A percentile compares a stretch with the other conserved stretches of the same genome.
phyloP scores from a whole-genome alignment of 2,329 filamentous ascomycete species.

The Fusarium praegraminearum region DNA sequence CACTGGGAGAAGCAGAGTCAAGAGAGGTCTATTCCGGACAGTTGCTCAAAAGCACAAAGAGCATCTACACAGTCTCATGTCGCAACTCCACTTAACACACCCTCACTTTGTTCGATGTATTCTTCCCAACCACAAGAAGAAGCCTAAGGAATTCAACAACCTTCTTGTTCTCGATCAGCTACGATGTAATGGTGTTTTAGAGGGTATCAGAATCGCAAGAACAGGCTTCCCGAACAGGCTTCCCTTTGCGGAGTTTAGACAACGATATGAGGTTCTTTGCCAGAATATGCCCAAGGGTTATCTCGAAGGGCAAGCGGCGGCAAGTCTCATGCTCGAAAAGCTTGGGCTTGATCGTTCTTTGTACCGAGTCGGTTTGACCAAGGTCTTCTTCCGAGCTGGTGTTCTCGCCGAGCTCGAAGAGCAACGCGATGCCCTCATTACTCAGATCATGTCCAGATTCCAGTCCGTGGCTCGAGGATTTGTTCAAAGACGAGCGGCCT shows the following conservation, averaged over 20 bases:
- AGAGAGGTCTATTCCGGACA: conserved; percentile 96
- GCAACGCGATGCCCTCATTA: conserved; percentile 90
- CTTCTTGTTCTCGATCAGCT: conserved; percentile 95
- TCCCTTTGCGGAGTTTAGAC: conserved; percentile 91
- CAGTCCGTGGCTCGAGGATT: conserved; percentile 94
- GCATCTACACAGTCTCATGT: conserved; percentile 96
- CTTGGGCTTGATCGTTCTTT: conserved; percentile 85
- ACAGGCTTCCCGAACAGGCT: conserved; percentile 97
- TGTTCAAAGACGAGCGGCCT: conserved; percentile 85
- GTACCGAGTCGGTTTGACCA: conserved; percentile 94
- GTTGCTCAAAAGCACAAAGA: conserved; percentile 98
- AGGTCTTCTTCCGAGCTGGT: conserved; percentile 97
- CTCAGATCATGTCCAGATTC: conserved; percentile 92
- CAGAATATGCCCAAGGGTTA: conserved; percentile 89
- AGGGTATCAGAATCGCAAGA: conserved; percentile 95
- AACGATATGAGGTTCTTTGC: conserved; percentile 95
- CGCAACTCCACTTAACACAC: conserved; percentile 92
- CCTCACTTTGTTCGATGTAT: conserved; percentile 99
- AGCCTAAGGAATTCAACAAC: conserved; percentile 90
- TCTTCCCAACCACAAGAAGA: conserved; percentile 97
- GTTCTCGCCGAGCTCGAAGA: conserved; percentile 97
- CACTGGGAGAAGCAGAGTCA: conserved; percentile 81
- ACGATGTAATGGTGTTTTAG: conserved; percentile 98
- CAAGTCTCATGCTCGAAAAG: conserved; percentile 88
- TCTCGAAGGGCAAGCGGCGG: conserved; percentile 87